These are phyloP conservation scores for Aspergillus leporis DNA, from an alignment of 495 filamentous ascomycete genomes.

Conservation along the genomic window DNA sequence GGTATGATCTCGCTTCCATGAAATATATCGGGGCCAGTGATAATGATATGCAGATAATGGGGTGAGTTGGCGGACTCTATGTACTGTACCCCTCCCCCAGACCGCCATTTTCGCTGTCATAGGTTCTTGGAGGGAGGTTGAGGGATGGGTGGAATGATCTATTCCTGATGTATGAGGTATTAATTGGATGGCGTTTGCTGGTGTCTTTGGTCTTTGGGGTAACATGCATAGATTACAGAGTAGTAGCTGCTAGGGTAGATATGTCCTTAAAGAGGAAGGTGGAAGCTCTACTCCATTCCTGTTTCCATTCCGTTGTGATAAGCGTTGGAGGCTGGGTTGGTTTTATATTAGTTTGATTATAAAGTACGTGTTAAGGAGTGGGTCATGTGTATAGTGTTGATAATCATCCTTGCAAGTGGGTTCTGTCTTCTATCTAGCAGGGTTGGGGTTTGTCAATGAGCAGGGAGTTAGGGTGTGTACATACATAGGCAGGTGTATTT, in stretches of 20 bases:
- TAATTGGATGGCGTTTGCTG: background rate
- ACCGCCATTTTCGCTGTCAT: background rate
- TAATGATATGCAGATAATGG: background rate
- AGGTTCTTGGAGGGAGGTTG: background rate
- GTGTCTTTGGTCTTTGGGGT: background rate
- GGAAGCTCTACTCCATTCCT: background rate
- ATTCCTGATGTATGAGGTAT: background rate
- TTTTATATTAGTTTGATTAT: background rate
- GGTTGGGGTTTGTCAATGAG: too few species aligned
- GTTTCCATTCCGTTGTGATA: background rate
- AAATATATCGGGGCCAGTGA: too few species aligned
- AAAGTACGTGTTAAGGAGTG: background rate
- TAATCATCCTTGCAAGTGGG: background rate
- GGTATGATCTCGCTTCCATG: too few species aligned
- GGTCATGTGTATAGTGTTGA: background rate
- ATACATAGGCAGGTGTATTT: too few species aligned
- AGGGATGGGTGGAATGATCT: background rate
- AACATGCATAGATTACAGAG: background rate
- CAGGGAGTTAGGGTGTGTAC: too few species aligned
- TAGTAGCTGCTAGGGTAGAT: background rate
- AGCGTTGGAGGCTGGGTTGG: background rate
- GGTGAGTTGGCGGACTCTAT: background rate
- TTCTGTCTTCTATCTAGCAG: too few species aligned
- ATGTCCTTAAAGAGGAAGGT: background rate
- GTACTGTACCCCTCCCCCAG: background rate